Evolutionary conservation across 345 rosid species (phyloP).

Genomic region (Noccaea bulbosa): DNA sequence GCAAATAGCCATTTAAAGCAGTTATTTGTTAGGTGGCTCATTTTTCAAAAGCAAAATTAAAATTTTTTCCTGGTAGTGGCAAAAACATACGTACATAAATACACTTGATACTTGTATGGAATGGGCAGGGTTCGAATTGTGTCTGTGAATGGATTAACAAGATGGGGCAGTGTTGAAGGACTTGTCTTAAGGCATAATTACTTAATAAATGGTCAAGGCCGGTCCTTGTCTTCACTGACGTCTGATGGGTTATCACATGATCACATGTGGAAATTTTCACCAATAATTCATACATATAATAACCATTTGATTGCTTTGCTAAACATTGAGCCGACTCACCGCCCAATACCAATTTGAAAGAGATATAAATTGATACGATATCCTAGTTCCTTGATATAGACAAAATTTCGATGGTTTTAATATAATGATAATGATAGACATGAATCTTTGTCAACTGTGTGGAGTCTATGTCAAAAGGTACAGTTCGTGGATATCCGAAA

Average conservation of each 20-base stretch:
- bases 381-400: not conserved
- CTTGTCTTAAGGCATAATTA: slow-evolving; percentile 18
- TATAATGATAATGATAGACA: too few species aligned
- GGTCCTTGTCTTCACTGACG: slow-evolving; percentile 25
- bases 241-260: slow-evolving; percentile 33
- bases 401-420: slow-evolving; percentile 5
- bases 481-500: slow-evolving; percentile 19
- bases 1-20: slow-evolving; percentile 29
- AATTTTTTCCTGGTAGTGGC: not conserved
- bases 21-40: slow-evolving; percentile 33
- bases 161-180: slow-evolving; percentile 33
- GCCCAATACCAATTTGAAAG: slow-evolving; percentile 37
- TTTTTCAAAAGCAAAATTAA: not conserved
- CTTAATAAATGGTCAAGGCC: slow-evolving; percentile 18
- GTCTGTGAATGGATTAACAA: slow-evolving; percentile 29
- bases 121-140: slow-evolving; percentile 18
- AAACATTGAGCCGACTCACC: slow-evolving; percentile 36
- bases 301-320: not conserved
- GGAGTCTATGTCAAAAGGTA: slow-evolving; percentile 16
- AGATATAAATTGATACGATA: slow-evolving; percentile 11
- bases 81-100: not conserved
- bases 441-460: slow-evolving; percentile 23
- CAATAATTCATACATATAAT: not conserved
- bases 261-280: slow-evolving; percentile 19
- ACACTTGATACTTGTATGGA: not conserved